These are phyloP conservation scores for Nakazawaea anatomiae DNA, from an alignment of 805 yeast genomes.

Conservation along the genomic window DNA sequence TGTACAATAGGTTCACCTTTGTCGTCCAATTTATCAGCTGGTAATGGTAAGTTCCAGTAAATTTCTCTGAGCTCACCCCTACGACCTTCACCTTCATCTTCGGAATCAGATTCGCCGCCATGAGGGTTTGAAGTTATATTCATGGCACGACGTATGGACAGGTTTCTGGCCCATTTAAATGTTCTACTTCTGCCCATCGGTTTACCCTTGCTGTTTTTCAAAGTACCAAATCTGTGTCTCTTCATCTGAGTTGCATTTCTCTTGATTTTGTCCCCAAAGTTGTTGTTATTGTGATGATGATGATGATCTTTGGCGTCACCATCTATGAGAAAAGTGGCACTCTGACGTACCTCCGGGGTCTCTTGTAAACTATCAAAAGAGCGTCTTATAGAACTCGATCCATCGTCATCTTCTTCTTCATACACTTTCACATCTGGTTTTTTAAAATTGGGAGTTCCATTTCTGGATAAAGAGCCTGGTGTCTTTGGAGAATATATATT, in stretches of 20 bases:
- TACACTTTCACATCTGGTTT: neutral
- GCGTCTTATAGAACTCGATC: neutral
- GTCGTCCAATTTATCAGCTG: constrained; percentile 39
- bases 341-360: constrained; percentile 9
- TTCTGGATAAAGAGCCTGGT: constrained; percentile 2
- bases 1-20: constrained; percentile 27
- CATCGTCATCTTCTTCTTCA: neutral
- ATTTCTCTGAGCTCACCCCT: constrained; percentile 9
- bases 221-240: constrained; percentile 89
- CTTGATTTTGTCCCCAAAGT: constrained; percentile 16
- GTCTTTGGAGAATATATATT: constrained; percentile 10
- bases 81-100: constrained; percentile 12
- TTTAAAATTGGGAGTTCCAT: constrained; percentile 5
- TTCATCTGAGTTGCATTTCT: constrained; percentile 53
- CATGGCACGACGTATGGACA: constrained; percentile 13
- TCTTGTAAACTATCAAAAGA: constrained; percentile 8
- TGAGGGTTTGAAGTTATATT: constrained; percentile 15
- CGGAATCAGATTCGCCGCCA: constrained; percentile 12
- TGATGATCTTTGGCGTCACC: constrained; percentile 8
- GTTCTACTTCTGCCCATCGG: constrained; percentile 60
- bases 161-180: constrained; percentile 22
- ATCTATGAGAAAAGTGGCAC: constrained; percentile 10
- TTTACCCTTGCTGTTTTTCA: constrained; percentile 64
- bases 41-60: constrained; percentile 31
- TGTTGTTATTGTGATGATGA: constrained; percentile 12